These are phyloP conservation scores for Leccinum barrowsii DNA, from an alignment of 768 basidiomycete genomes.

Conservation along the genomic window DNA sequence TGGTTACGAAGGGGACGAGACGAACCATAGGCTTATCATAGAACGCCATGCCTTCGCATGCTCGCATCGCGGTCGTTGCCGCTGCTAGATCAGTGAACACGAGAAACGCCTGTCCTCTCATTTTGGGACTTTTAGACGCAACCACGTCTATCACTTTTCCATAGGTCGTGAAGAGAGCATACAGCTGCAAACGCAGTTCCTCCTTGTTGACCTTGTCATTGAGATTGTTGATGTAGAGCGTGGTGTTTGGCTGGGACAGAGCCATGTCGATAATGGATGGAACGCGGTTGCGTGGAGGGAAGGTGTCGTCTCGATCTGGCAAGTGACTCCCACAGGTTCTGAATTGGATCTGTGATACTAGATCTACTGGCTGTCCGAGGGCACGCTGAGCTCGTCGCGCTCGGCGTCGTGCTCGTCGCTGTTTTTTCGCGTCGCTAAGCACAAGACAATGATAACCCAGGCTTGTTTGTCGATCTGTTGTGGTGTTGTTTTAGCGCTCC, in stretches of 20 bases:
- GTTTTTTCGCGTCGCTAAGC: slow-evolving; percentile 1
- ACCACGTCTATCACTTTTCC: slow-evolving; percentile 93
- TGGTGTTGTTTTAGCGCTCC: slow-evolving; percentile 24
- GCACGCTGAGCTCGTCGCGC: neutral
- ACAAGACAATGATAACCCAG: neutral
- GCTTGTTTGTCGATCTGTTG: slow-evolving; percentile 12
- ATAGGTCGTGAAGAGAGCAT: slow-evolving; percentile 88
- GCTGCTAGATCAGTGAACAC: slow-evolving; percentile 90
- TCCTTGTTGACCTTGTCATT: slow-evolving; percentile 92
- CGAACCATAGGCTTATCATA: slow-evolving; percentile 90
- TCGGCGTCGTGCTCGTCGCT: slow-evolving; percentile 6
- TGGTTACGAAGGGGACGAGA: slow-evolving; percentile 14
- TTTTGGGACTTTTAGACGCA: slow-evolving; percentile 79
- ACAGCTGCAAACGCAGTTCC: slow-evolving; percentile 79
- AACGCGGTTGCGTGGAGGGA: neutral
- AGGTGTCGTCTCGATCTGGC: slow-evolving; percentile 12
- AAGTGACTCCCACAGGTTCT: slow-evolving; percentile 22
- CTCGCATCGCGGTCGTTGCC: slow-evolving; percentile 90
- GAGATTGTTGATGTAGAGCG: slow-evolving; percentile 90
- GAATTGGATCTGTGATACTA: neutral
- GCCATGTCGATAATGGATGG: slow-evolving; percentile 29
- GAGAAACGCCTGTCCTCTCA: slow-evolving; percentile 94
- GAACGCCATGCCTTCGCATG: slow-evolving; percentile 88
- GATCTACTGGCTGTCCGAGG: neutral
- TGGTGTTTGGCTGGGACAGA: slow-evolving; percentile 73